Base-by-base conservation (phyloP, 768 basidiomycete species). In the Dentipellis sp. region DNA sequence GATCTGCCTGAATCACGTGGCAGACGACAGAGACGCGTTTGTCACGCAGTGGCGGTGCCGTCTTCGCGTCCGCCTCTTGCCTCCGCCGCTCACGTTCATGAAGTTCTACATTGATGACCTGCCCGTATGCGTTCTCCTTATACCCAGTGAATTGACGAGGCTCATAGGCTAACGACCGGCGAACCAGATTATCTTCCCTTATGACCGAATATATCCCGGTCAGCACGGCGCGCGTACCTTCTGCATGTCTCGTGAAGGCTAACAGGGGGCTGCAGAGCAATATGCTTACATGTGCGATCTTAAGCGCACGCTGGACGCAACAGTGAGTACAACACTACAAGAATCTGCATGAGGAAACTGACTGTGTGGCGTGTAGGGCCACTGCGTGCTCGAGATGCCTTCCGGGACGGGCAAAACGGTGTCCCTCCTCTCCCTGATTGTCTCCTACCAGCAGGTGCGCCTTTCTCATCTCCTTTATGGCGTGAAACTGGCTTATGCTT, bases 311-410 rank as follows among this genome's bases (percentile, higher is more conserved):
- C 79, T 99, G 16, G 97, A 99, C 72, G 94, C 94, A 37, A 86
- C 91, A 58, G 94, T 94, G 69, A 59, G 74, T 65, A 17, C 12
- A n/a, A 50, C 34, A 45, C 39, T 57, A 29, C 14, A n/a, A 47
- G 57, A 36, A 39, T 45, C 38, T 57, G 21, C 39, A 47, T 12
- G 40, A 21, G 46, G 53, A 57, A 52, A 54, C 40, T 21, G 46
- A 23, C 36, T 34, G 34, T 17, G 54, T 42, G 63, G 38, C 6
- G 3, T 29, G 29, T 66, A 98, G 94, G 97, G 97, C 51, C 97
- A 99, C 63, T 97, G 97, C 68, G 92, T 98, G n/a, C 79, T 99
- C 38, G 97, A 99, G 75, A 99, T 99, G 97, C 97, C 97, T 59
- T 98, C 97, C 10, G 97, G 97, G 14, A 99, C 97, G 19, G 97